Evolutionary conservation across 1,284 basidiomycete species (phyloP).

Genomic region (Trichosporon sp.): DNA sequence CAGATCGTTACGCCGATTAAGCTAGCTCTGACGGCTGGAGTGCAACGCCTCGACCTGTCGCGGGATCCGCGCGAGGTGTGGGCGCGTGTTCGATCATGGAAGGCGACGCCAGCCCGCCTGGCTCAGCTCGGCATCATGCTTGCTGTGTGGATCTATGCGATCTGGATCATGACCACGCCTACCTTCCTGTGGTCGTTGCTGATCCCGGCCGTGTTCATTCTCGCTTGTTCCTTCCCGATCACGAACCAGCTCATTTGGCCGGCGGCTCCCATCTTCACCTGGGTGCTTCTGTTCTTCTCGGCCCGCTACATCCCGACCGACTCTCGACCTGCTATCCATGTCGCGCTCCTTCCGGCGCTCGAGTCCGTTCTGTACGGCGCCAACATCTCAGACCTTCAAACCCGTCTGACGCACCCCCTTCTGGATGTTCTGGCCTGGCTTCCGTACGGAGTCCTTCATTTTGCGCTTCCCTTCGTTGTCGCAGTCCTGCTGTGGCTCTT

Average conservation of each 20-base stretch:
- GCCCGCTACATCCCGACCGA: slow-evolving; percentile 74
- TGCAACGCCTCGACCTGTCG: slow-evolving; percentile 67
- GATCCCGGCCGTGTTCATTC: slow-evolving; percentile 69
- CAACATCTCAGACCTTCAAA: slow-evolving; percentile 94
- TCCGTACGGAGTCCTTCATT: slow-evolving; percentile 92
- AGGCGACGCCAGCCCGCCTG: slow-evolving; percentile 60
- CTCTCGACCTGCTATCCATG: slow-evolving; percentile 77
- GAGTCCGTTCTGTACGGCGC: slow-evolving; percentile 93
- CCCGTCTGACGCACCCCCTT: slow-evolving; percentile 83
- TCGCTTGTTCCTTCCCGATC: slow-evolving; percentile 72
- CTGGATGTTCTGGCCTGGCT: slow-evolving; percentile 94
- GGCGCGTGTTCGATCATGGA: slow-evolving; percentile 59
- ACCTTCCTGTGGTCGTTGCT: slow-evolving; percentile 68
- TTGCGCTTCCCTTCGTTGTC: slow-evolving; percentile 73
- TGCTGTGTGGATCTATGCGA: slow-evolving; percentile 64
- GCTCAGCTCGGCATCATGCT: slow-evolving; percentile 59
- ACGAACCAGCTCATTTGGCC: slow-evolving; percentile 91
- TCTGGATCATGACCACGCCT: slow-evolving; percentile 62
- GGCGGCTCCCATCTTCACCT: slow-evolving; percentile 78
- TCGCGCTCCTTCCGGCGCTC: slow-evolving; percentile 86
- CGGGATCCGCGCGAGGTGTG: slow-evolving; percentile 66
- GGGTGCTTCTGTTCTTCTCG: slow-evolving; percentile 79
- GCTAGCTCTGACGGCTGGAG: slow-evolving; percentile 39
- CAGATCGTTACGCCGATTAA: slow-evolving; percentile 32
- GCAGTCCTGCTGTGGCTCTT: slow-evolving; percentile 73